These are phyloP conservation scores for Exophiala viscosa DNA, from an alignment of 2,329 filamentous ascomycete species.

Conservation along the genomic window DNA sequence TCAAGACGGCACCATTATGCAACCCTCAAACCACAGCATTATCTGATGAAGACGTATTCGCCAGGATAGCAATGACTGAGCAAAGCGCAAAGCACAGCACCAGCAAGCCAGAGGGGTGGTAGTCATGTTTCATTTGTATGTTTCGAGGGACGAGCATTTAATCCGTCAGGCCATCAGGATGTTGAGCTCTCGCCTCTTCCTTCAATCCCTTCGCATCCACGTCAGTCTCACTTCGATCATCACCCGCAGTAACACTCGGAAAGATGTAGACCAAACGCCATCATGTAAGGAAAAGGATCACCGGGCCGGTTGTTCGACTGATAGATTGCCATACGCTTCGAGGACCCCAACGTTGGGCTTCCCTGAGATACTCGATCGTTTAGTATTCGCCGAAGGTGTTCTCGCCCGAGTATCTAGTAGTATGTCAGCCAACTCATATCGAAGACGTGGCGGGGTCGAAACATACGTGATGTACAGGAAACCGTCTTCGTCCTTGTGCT, in stretches of 20 bases:
- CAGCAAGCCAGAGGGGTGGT: too few relatives aligned
- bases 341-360: not conserved
- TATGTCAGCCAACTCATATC: conserved; percentile 27
- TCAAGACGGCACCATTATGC: too few relatives aligned
- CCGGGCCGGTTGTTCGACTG: conserved; percentile 1
- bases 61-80: too few relatives aligned
- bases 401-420: conserved; percentile 81
- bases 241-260: not conserved
- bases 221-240: too few relatives aligned
- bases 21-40: too few relatives aligned
- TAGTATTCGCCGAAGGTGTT: conserved; percentile 77
- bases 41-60: too few relatives aligned
- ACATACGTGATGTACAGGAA: conserved; percentile 96
- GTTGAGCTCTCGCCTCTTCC: too few relatives aligned
- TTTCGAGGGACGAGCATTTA: too few relatives aligned
- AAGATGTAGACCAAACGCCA: conserved; percentile 1
- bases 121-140: too few relatives aligned
- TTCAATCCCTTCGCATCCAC: too few relatives aligned
- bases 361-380: not conserved
- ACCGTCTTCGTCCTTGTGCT: conserved; percentile 86
- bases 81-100: too few relatives aligned
- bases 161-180: too few relatives aligned
- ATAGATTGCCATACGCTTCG: conserved; percentile 9
- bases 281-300: not conserved
- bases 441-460: not conserved